phyloP scores from a whole-genome alignment of 2,329 filamentous ascomycete genomes.

The Diaporthe vexans region DNA sequence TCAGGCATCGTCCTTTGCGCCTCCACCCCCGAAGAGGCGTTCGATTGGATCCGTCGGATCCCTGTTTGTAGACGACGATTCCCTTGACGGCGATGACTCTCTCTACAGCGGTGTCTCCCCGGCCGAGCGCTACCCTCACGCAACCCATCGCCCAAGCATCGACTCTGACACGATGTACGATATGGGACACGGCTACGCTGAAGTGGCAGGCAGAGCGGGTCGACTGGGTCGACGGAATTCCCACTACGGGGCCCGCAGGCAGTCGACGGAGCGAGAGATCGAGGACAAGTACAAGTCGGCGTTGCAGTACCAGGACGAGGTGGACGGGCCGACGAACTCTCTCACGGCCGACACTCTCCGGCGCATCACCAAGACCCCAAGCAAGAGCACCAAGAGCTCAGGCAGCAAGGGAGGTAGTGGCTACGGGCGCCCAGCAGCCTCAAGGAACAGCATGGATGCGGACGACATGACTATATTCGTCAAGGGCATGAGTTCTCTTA shows the following conservation, averaged over 20 bases:
- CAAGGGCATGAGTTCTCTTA: slow-evolving; percentile 67
- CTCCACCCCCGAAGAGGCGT: slow-evolving; percentile 47
- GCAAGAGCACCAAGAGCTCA: slow-evolving; percentile 70
- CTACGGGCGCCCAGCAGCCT: slow-evolving; percentile 71
- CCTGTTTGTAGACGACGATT: slow-evolving; percentile 53
- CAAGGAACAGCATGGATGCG: slow-evolving; percentile 64
- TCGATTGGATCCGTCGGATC: slow-evolving; percentile 46
- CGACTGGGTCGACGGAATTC: slow-evolving; percentile 58
- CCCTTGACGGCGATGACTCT: slow-evolving; percentile 50
- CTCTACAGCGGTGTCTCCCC: slow-evolving; percentile 58
- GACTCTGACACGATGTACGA: slow-evolving; percentile 56
- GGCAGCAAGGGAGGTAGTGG: slow-evolving; percentile 75
- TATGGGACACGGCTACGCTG: slow-evolving; percentile 55
- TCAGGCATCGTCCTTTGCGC: slow-evolving; percentile 48
- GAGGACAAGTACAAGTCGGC: slow-evolving; percentile 61
- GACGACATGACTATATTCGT: slow-evolving; percentile 75
- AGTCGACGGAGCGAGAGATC: slow-evolving; percentile 46
- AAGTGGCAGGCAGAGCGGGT: slow-evolving; percentile 53
- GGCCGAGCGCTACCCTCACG: slow-evolving; percentile 47
- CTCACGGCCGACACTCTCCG: slow-evolving; percentile 70
- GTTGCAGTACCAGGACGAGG: slow-evolving; percentile 66
- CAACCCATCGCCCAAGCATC: slow-evolving; percentile 50
- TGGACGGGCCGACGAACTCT: slow-evolving; percentile 59
- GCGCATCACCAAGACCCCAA: slow-evolving; percentile 65
- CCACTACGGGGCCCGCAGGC: slow-evolving; percentile 51